Conservation (phyloP, 2,329 filamentous ascomycete species). For the Lasiodiplodia gonubiensis region DNA sequence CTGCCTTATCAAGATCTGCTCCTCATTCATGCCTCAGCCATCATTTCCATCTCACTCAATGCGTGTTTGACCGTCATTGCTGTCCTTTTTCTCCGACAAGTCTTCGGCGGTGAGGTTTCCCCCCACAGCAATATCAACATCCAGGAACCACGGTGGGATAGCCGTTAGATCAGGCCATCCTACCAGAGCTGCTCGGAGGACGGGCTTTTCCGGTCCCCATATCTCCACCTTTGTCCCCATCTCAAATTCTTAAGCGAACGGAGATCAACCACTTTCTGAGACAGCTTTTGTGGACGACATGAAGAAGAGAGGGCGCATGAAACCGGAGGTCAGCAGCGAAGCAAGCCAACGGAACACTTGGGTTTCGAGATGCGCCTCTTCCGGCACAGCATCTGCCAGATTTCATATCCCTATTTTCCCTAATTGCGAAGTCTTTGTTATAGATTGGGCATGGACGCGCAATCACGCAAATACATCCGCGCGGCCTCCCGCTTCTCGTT, state of each 20-base stretch:
- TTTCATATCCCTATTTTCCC: neutral
- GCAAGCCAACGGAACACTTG: neutral
- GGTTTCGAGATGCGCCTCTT: neutral
- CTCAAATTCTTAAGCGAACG: neutral
- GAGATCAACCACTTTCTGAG: slow-evolving; percentile 11
- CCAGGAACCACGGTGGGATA: neutral
- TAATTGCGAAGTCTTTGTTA: neutral
- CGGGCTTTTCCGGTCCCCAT: neutral
- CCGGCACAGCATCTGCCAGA: neutral
- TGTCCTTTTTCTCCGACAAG: neutral
- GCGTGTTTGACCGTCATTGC: neutral
- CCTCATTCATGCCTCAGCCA: neutral
- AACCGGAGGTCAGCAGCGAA: neutral
- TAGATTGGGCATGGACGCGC: slow-evolving; percentile 7
- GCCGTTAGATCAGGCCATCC: neutral
- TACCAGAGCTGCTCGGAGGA: neutral
- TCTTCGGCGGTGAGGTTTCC: slow-evolving; percentile 4
- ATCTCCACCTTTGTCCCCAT: slow-evolving; percentile 7
- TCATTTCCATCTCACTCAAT: neutral
- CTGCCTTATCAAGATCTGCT: slow-evolving; percentile 12
- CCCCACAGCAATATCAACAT: neutral
- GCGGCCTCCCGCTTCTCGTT: slow-evolving; percentile 1
- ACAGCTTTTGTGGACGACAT: neutral
- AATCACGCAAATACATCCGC: slow-evolving; percentile 9
- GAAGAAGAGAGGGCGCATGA: slow-evolving; percentile 1